Evolutionary conservation across 306 rosid genomes (phyloP).

Genomic region (Prunus fruticosa): DNA sequence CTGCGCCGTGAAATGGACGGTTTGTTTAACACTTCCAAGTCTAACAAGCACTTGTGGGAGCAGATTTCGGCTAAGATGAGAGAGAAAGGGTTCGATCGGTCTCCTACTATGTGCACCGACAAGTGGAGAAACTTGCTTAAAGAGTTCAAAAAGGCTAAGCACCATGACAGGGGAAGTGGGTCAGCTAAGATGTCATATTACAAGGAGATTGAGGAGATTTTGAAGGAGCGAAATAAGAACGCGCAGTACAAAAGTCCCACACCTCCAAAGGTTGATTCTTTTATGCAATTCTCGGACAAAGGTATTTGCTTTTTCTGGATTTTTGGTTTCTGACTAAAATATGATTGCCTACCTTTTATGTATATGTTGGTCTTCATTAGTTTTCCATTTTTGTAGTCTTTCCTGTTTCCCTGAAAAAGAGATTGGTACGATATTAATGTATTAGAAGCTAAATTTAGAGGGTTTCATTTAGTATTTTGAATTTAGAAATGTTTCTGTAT

Average conservation of each 20-base stretch:
- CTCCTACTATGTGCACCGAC: constrained; percentile 95
- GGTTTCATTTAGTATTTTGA: background rate
- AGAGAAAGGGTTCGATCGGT: constrained; percentile 86
- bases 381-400: background rate
- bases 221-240: constrained; percentile 66
- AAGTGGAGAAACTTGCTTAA: constrained; percentile 93
- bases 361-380: background rate
- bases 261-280: constrained; percentile 73
- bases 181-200: constrained; percentile 87
- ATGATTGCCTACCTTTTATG: background rate
- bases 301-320: constrained; percentile 26
- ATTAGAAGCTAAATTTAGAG: background rate
- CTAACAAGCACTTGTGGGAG: constrained; percentile 94
- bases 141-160: constrained; percentile 94
- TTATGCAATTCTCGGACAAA: constrained; percentile 79
- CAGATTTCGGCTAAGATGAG: constrained; percentile 88
- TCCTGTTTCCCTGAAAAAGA: background rate
- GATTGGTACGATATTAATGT: background rate
- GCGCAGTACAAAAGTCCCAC: constrained; percentile 56
- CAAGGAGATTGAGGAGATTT: constrained; percentile 87
- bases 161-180: constrained; percentile 66
- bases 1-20: constrained; percentile 78
- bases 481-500: constrained; percentile 8
- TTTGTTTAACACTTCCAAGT: constrained; percentile 76
- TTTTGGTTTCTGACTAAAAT: background rate